phyloP scores from a whole-genome alignment of 306 rosid species.

The Erythrophleum fordii region DNA sequence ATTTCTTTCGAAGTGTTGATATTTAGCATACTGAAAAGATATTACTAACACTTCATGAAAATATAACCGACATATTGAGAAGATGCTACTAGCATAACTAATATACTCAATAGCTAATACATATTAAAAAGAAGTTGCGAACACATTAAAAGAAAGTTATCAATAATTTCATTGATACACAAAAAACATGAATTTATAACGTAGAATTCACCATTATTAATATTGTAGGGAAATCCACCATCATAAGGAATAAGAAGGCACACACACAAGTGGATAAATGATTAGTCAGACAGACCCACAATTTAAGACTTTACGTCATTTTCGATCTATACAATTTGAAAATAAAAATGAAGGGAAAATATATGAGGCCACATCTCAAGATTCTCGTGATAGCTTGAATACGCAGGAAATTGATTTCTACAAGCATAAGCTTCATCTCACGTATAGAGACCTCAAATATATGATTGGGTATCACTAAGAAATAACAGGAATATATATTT shows the following conservation, averaged over 20 bases:
- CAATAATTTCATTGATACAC: not conserved
- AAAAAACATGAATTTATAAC: not conserved
- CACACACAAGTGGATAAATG: conserved; percentile 46
- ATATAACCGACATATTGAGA: too few relatives aligned
- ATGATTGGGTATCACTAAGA: conserved; percentile 54
- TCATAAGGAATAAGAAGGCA: conserved; percentile 45
- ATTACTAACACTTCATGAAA: too few relatives aligned
- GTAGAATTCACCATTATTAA: not conserved
- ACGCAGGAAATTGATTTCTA: conserved; percentile 83
- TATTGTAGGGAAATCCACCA: conserved; percentile 45
- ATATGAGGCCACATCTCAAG: conserved; percentile 47
- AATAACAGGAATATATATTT: conserved; percentile 34
- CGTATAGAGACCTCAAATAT: conserved; percentile 39
- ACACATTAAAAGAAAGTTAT: not conserved
- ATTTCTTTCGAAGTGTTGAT: too few relatives aligned
- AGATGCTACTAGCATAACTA: not conserved
- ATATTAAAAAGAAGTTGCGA: too few relatives aligned
- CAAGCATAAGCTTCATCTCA: conserved; percentile 77
- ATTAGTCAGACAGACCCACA: conserved; percentile 42
- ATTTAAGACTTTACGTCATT: conserved; percentile 67
- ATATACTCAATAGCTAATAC: too few relatives aligned
- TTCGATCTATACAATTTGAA: conserved; percentile 44
- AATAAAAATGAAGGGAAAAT: not conserved
- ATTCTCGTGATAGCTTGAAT: conserved; percentile 77
- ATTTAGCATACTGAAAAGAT: too few relatives aligned